Percentiles rank a stretch among this genome's conserved stretches.
phyloP scores from a whole-genome alignment of 345 rosid genomes.

The Eucalyptus erythrocorys region DNA sequence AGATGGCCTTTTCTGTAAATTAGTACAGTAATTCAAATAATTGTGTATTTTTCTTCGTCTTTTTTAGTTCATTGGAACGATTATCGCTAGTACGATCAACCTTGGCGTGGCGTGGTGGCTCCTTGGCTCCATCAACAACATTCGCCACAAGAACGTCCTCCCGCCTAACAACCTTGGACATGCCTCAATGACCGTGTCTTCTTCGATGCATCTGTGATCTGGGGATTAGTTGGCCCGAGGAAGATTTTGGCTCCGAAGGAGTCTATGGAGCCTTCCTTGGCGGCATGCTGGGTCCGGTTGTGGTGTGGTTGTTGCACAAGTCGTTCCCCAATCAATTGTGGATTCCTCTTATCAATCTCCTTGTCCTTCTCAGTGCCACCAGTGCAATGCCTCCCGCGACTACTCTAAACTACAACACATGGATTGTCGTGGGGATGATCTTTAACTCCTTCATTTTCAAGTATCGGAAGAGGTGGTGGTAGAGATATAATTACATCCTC shows the following conservation, averaged over 20 bases:
- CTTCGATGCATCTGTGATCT: slow-evolving; percentile 78
- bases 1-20: no score
- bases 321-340: slow-evolving; percentile 62
- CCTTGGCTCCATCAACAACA: slow-evolving; percentile 41
- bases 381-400: slow-evolving; percentile 64
- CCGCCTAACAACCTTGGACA: no score
- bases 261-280: slow-evolving; percentile 55
- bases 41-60: no score
- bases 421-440: slow-evolving; percentile 61
- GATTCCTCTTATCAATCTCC: slow-evolving; percentile 76
- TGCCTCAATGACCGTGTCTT: slow-evolving; percentile 35
- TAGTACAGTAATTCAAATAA: no score
- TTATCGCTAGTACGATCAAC: slow-evolving; percentile 68
- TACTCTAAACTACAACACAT: no score
- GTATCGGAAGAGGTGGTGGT: slow-evolving; percentile 69
- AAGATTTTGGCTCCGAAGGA: slow-evolving; percentile 56
- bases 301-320: slow-evolving; percentile 59
- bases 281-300: slow-evolving; percentile 57
- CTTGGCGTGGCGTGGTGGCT: slow-evolving; percentile 72
- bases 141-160: background rate
- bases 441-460: slow-evolving; percentile 66
- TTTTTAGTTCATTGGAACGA: slow-evolving; percentile 12
- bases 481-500: slow-evolving; percentile 33
- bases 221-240: slow-evolving; percentile 83
- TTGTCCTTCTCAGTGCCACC: slow-evolving; percentile 78